These are phyloP conservation scores for Sporisorium graminicola DNA, from an alignment of 1,284 basidiomycete species.

Conservation along the genomic window DNA sequence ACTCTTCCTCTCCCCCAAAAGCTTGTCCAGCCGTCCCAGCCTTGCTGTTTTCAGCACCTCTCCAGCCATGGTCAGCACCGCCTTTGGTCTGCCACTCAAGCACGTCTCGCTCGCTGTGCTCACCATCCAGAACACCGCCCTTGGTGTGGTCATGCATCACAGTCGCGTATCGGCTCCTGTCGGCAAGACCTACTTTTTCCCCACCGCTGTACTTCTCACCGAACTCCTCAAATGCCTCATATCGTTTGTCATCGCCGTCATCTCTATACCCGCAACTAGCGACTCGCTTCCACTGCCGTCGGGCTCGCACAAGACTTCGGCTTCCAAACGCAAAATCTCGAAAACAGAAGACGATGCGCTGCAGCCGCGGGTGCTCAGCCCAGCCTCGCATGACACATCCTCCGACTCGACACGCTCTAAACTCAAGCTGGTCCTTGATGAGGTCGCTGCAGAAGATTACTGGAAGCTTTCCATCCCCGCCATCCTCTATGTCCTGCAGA, in stretches of 20 bases:
- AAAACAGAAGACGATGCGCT: slow-evolving; percentile 19
- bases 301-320: slow-evolving; percentile 9
- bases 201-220: slow-evolving; percentile 90
- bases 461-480: slow-evolving; percentile 98
- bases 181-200: slow-evolving; percentile 84
- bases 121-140: slow-evolving; percentile 82
- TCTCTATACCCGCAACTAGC: slow-evolving; percentile 20
- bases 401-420: slow-evolving; percentile 13
- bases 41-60: slow-evolving; percentile 2
- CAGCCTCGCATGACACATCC: not conserved
- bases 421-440: slow-evolving; percentile 61
- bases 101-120: slow-evolving; percentile 82
- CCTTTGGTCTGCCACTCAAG: slow-evolving; percentile 47
- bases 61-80: slow-evolving; percentile 21
- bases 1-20: not conserved
- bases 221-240: slow-evolving; percentile 91
- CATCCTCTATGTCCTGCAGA: slow-evolving; percentile 87
- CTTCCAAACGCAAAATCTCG: slow-evolving; percentile 19
- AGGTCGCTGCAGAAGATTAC: slow-evolving; percentile 78
- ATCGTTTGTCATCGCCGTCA: slow-evolving; percentile 79
- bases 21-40: not conserved
- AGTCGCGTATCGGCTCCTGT: slow-evolving; percentile 82
- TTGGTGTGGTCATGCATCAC: slow-evolving; percentile 66
- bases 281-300: slow-evolving; percentile 37
- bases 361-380: slow-evolving; percentile 6